Conservation (phyloP, 495 filamentous ascomycete species). For the Aspergillus sparsus region DNA sequence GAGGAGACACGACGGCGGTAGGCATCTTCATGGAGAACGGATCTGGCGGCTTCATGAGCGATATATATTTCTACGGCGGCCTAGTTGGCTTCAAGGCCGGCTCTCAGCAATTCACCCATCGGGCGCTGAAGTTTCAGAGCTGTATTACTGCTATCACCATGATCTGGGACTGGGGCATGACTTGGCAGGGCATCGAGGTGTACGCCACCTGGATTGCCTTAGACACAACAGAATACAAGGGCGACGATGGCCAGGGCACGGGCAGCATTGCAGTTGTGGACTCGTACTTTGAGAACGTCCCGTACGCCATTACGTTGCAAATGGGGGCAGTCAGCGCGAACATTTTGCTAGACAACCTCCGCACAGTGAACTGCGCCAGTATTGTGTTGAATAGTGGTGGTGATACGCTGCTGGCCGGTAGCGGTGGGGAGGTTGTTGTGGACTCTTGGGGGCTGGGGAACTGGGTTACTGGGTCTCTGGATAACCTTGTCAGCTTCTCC, state of each 20-base stretch:
- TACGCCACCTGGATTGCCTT: conserved; percentile 16
- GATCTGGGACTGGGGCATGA: conserved; percentile 15
- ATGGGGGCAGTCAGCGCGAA: not conserved
- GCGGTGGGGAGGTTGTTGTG: not conserved
- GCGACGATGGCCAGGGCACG: not conserved
- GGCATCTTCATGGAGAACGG: conserved; percentile 63
- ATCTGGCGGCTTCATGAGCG: conserved; percentile 41
- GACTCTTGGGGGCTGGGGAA: not conserved
- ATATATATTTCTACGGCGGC: conserved; percentile 59
- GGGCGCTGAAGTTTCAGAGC: conserved; percentile 47
- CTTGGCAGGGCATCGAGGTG: conserved; percentile 20
- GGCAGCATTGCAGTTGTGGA: not conserved
- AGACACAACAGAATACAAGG: not conserved
- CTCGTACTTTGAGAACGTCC: not conserved
- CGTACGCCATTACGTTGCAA: not conserved
- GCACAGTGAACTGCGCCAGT: too few relatives aligned
- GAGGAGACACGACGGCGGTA: conserved; percentile 16
- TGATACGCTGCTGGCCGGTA: not conserved
- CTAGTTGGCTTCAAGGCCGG: conserved; percentile 54
- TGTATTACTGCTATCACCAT: conserved; percentile 54
- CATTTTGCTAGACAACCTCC: conserved; percentile 3
- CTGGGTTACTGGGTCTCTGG: not conserved
- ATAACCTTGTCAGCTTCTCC: not conserved
- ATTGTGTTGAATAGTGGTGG: not conserved
- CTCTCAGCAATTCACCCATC: conserved; percentile 66